These are phyloP conservation scores for Nissolia schottii DNA, from an alignment of 306 rosid species.

Conservation along the genomic window DNA sequence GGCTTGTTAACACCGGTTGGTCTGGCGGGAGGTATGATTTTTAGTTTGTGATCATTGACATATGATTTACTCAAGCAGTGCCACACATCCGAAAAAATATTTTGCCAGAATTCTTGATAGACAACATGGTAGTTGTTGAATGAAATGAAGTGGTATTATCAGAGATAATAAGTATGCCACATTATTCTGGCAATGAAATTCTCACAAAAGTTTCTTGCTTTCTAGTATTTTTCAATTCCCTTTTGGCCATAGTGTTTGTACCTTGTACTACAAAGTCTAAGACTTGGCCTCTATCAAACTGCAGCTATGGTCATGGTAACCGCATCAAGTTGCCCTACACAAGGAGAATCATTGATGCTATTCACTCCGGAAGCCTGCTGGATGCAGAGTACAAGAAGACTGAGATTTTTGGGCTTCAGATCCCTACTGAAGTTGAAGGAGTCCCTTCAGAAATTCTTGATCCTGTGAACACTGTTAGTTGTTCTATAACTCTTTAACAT, in stretches of 20 bases:
- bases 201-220: no score
- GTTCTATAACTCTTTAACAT: neutral
- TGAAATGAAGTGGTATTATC: no score
- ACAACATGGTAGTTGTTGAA: no score
- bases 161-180: no score
- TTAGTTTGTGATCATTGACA: neutral
- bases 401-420: constrained; percentile 72
- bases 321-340: constrained; percentile 78
- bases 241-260: neutral
- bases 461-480: constrained; percentile 73
- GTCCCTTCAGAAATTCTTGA: constrained; percentile 76
- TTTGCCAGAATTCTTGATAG: no score
- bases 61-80: no score
- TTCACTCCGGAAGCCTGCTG: constrained; percentile 73
- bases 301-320: constrained; percentile 72
- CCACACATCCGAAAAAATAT: no score
- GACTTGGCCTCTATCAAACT: neutral
- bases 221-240: no score
- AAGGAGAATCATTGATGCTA: constrained; percentile 80
- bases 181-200: no score
- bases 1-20: constrained; percentile 99
- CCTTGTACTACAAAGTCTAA: neutral
- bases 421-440: constrained; percentile 68
- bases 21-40: constrained; percentile 71
- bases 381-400: constrained; percentile 52